phyloP scores from a whole-genome alignment of 768 basidiomycete genomes.

The Hydnum rufescens region DNA sequence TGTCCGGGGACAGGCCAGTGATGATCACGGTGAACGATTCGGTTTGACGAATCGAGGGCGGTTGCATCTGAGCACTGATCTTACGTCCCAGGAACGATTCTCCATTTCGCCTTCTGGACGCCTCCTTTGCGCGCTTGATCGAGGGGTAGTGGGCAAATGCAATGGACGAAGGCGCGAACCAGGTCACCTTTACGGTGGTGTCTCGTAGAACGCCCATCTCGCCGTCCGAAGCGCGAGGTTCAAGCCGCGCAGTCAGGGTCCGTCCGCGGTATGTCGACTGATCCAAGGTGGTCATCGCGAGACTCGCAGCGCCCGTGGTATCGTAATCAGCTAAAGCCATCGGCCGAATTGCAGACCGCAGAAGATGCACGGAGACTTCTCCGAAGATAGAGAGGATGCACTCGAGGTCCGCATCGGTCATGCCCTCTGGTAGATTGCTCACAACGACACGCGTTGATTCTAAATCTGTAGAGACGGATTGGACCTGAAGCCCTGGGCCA shows the following conservation, averaged over 20 bases:
- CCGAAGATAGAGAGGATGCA: not conserved
- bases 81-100: conserved; percentile 22
- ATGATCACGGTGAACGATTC: conserved; percentile 40
- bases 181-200: conserved; percentile 34
- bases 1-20: conserved; percentile 25
- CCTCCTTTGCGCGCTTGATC: conserved; percentile 28
- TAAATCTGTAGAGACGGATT: not conserved
- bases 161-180: conserved; percentile 34
- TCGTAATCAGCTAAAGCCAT: not conserved
- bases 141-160: conserved; percentile 47
- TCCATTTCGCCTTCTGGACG: conserved; percentile 26
- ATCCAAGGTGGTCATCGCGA: not conserved
- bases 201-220: conserved; percentile 25
- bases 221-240: not conserved
- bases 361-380: not conserved
- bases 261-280: not conserved
- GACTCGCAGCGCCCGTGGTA: not conserved
- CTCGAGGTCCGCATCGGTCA: not conserved
- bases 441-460: not conserved
- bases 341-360: not conserved
- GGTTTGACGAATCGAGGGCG: conserved; percentile 29
- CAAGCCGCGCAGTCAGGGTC: not conserved
- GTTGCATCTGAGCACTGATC: conserved; percentile 30
- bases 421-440: not conserved
- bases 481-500: not conserved